phyloP scores from a whole-genome alignment of 2,329 filamentous ascomycete species.

The Penicillium sp. region DNA sequence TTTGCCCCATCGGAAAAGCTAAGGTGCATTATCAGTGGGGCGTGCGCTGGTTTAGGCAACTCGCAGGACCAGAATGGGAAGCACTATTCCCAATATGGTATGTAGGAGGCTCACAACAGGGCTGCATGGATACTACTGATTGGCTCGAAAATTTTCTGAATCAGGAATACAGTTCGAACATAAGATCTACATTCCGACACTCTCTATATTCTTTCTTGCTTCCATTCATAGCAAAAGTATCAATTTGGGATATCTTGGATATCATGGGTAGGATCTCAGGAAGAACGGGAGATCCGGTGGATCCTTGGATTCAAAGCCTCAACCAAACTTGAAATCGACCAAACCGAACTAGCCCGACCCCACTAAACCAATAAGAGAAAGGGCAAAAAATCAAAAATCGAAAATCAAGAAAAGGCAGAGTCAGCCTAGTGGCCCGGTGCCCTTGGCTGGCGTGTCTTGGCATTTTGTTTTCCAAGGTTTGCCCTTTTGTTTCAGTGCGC shows the following conservation, averaged over 20 bases:
- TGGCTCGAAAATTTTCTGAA: background rate
- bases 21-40: background rate
- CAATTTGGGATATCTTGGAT: background rate
- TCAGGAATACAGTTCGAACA: background rate
- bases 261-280: background rate
- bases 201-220: no score
- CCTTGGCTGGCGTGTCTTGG: conserved; percentile 4
- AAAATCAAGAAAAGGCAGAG: background rate
- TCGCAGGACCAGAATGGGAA: conserved; percentile 9
- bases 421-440: conserved; percentile 14
- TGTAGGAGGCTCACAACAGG: background rate
- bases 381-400: background rate
- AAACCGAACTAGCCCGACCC: background rate
- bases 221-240: background rate
- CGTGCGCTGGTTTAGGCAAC: conserved; percentile 7
- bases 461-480: background rate
- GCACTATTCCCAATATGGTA: conserved; percentile 5
- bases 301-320: background rate
- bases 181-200: no score
- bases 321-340: background rate
- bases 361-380: background rate
- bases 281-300: background rate
- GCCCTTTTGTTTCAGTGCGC: conserved; percentile 14
- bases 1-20: conserved; percentile 12
- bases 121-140: conserved; percentile 6